These are phyloP conservation scores for Stenogyne calaminthoides DNA, from an alignment of 305 asterid species.

Conservation along the genomic window DNA sequence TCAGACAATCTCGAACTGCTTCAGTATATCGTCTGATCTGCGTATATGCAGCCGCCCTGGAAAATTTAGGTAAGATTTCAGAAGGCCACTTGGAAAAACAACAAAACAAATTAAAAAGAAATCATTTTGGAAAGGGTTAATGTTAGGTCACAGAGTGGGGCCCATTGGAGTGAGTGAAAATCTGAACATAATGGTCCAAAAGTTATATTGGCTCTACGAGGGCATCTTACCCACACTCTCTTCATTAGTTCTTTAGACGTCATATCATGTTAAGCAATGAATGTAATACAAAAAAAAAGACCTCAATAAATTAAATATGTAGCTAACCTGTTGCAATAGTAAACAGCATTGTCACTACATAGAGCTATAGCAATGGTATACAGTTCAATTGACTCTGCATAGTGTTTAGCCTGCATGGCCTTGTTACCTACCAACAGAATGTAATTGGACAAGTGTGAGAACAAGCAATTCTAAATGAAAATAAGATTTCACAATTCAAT, in stretches of 20 bases:
- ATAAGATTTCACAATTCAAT: background rate
- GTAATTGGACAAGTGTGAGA: constrained; percentile 15
- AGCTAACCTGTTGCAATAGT: constrained; percentile 77
- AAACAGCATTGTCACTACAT: constrained; percentile 74
- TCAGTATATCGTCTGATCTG: constrained; percentile 54
- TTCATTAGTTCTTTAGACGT: background rate
- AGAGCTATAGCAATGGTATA: constrained; percentile 78
- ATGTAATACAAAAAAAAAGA: constrained; percentile 1
- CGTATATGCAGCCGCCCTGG: constrained; percentile 94
- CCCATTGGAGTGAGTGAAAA: constrained; percentile 5
- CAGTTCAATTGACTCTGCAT: constrained; percentile 64
- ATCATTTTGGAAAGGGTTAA: background rate
- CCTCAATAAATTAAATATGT: constrained; percentile 7
- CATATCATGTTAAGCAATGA: constrained; percentile 6
- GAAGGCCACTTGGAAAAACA: constrained; percentile 18
- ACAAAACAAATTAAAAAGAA: background rate
- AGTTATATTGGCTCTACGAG: background rate
- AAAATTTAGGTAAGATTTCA: constrained; percentile 25
- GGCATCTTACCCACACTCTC: constrained; percentile 2
- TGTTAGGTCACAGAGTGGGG: background rate
- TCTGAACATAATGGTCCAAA: constrained; percentile 13
- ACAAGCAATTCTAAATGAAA: background rate
- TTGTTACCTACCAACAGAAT: constrained; percentile 62
- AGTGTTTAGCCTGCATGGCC: constrained; percentile 73
- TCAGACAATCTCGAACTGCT: constrained; percentile 73